Evolutionary conservation across 2,329 filamentous ascomycete genomes (phyloP), one percentile per base, ranked within the genome.

Genomic region (Herpomyces periplanetae): DNA sequence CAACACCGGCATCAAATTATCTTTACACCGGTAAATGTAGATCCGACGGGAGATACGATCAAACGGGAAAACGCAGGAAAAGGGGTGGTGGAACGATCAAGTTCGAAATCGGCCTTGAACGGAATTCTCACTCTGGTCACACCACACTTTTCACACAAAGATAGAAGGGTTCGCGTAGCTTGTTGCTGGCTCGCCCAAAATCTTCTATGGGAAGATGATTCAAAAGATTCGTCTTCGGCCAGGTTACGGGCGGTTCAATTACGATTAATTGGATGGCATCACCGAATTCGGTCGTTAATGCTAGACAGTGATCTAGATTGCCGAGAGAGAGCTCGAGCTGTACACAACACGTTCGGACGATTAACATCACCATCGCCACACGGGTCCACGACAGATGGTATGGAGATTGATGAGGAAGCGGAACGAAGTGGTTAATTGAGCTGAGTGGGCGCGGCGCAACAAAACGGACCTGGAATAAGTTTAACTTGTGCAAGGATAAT

Each of bases 141-240:
- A 5, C 52, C 53, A 8, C 58, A 85, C 21, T 64, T 80, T 29
- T 51, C 44, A 17, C 66, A 69, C 36, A 50, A 54, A 16, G 55
- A 64, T 31, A 50, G 52, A 17, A 54, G 63, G 16, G 60, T 96
- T 4, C 58, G 75, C 4, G 49, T 59, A 9, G 60, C 61, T 17
- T 55, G 80, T 28, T 69, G 68, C 26, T 75, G 73, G 49, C 47
- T 85, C 16, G 49, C 84, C 17, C 64, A 60, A 33, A 88, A 88
- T 33, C 48, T 96, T 16, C 64, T 66, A 0, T 84, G 62, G 46
- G 49, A 60, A 25, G 73, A 88, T 25, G 61, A 75, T 29, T 46
- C 51, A 4, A 46, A 39, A 12, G 71, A 87, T 28, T 42, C 45
- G 9, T 41, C 46, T 10, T 52, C 51, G 5, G 66, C 62, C 25